A percentile compares a stretch with the other conserved stretches of the same genome.
Evolutionary conservation across 306 rosid species (phyloP).

Genomic region (Cicer pinnatifidum): DNA sequence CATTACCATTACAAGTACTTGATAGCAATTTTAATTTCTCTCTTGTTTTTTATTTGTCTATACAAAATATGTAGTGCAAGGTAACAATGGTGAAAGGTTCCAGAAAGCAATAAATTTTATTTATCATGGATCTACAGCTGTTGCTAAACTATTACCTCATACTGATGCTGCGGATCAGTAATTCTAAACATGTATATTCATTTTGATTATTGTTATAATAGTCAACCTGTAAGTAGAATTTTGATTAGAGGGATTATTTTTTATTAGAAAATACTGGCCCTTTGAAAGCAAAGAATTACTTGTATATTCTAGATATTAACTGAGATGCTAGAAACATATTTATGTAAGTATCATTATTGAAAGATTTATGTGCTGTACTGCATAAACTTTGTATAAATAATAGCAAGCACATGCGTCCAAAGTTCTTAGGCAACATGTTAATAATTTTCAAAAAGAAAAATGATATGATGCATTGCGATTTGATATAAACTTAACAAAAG

Average conservation of each 20-base stretch:
- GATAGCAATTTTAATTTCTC: slow-evolving; percentile 20
- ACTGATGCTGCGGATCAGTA: slow-evolving; percentile 44
- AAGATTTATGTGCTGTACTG: neutral
- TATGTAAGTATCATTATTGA: neutral
- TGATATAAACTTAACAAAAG: neutral
- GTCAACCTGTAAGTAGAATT: slow-evolving; percentile 53
- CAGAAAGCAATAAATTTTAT: slow-evolving; percentile 10
- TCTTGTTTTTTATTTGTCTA: slow-evolving; percentile 1
- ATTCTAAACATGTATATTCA: slow-evolving; percentile 43
- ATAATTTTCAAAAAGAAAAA: no score
- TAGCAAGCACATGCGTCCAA: neutral
- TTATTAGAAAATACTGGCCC: slow-evolving; percentile 22
- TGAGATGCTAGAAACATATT: slow-evolving; percentile 7
- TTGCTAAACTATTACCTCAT: slow-evolving; percentile 12
- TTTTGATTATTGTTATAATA: slow-evolving; percentile 21
- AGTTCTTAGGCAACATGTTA: neutral
- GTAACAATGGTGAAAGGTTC: slow-evolving; percentile 29
- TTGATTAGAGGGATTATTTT: slow-evolving; percentile 35
- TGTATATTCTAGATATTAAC: slow-evolving; percentile 39
- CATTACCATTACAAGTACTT: slow-evolving; percentile 16
- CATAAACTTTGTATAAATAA: neutral
- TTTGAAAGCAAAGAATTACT: slow-evolving; percentile 11
- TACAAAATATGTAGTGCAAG: slow-evolving; percentile 24
- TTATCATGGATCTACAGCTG: slow-evolving; percentile 37
- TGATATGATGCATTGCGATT: neutral